Percentiles rank a stretch among this genome's conserved stretches.
phyloP scores from a whole-genome alignment of 2,329 filamentous ascomycete genomes.

The Fusarium dlaminii region DNA sequence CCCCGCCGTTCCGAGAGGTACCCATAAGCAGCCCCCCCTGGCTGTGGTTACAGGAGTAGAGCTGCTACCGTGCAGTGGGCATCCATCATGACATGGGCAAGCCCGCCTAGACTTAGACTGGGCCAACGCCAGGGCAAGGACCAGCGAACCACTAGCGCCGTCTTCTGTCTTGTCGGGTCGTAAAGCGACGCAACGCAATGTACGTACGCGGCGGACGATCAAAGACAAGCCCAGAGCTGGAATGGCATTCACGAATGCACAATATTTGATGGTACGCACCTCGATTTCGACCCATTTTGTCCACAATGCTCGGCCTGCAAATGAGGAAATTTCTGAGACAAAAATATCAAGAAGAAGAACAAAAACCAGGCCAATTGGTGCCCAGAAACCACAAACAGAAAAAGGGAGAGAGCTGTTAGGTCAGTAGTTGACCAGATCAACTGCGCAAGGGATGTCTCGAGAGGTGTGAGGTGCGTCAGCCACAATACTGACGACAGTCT shows the following conservation, averaged over 20 bases:
- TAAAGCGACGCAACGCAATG: background rate
- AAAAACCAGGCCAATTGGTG: background rate
- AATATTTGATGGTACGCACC: constrained; percentile 54
- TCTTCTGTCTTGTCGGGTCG: constrained; percentile 20
- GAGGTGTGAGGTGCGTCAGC: constrained; percentile 35
- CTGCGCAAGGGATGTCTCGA: constrained; percentile 30
- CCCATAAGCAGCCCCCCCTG: constrained; percentile 27
- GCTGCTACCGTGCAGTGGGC: constrained; percentile 1
- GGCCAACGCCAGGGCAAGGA: constrained; percentile 6
- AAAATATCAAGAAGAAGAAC: constrained; percentile 9
- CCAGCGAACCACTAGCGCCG: constrained; percentile 20
- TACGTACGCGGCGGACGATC: constrained; percentile 1
- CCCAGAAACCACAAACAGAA: constrained; percentile 3
- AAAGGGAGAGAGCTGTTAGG: constrained; percentile 5
- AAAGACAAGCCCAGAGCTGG: constrained; percentile 28
- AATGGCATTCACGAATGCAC: constrained; percentile 35
- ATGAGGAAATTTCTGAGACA: constrained; percentile 39
- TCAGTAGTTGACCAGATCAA: constrained; percentile 7
- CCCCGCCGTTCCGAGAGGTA: constrained; percentile 22
- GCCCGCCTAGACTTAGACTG: constrained; percentile 2
- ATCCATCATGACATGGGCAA: constrained; percentile 7
- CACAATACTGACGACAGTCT: constrained; percentile 34
- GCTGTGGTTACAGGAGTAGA: constrained; percentile 24
- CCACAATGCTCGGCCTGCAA: constrained; percentile 22
- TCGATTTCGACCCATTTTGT: constrained; percentile 64